A percentile compares a stretch with the other conserved stretches of the same genome.
phyloP scores from a whole-genome alignment of 441 rosid genomes.

The Pelargonium australe region DNA sequence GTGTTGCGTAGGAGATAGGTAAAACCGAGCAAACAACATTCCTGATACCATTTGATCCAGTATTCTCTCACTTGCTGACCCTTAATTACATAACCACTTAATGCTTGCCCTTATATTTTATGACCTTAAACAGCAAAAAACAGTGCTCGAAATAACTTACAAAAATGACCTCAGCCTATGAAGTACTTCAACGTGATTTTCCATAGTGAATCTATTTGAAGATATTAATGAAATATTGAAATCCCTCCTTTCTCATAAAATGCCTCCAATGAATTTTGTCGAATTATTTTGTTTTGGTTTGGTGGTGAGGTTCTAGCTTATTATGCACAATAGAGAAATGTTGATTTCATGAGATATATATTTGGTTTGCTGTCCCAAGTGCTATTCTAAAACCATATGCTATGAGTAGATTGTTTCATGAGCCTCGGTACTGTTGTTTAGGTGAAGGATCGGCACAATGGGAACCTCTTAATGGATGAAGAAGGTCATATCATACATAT shows the following conservation, averaged over 20 bases:
- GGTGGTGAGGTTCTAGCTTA: too few relatives aligned
- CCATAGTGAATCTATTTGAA: too few relatives aligned
- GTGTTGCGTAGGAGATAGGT: background rate
- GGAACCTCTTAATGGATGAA: slow-evolving; percentile 89
- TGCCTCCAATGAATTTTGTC: too few relatives aligned
- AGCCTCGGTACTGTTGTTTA: slow-evolving; percentile 23
- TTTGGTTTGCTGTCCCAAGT: background rate
- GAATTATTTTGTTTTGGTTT: too few relatives aligned
- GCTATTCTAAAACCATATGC: background rate
- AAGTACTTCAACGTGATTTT: background rate
- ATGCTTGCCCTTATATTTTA: background rate
- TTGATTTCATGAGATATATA: background rate
- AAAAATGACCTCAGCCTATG: background rate
- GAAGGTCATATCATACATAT: slow-evolving; percentile 98
- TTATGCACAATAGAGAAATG: background rate
- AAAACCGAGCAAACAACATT: background rate
- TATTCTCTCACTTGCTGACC: background rate
- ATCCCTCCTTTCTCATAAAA: too few relatives aligned
- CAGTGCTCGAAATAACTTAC: background rate
- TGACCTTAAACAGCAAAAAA: slow-evolving; percentile 1
- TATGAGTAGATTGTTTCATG: background rate
- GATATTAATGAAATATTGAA: too few relatives aligned
- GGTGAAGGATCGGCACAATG: slow-evolving; percentile 98
- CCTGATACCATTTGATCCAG: background rate
- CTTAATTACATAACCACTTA: background rate